Base-by-base conservation (phyloP, 2,329 filamentous ascomycete species). In the Teratosphaeria gauchensis region DNA sequence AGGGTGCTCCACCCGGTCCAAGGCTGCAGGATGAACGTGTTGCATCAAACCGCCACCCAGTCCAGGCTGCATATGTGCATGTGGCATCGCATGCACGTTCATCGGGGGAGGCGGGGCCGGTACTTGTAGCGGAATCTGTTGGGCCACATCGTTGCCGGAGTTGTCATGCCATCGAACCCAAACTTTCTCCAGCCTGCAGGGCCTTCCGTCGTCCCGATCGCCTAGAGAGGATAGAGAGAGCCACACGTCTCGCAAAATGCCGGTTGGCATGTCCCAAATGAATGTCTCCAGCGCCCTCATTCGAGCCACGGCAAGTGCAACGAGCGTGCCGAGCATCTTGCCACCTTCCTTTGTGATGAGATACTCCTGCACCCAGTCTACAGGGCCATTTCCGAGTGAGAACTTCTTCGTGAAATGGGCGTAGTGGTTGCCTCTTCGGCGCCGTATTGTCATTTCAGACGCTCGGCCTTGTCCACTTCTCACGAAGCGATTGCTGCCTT, bases 91-190 rank as follows among this genome's bases (percentile, higher is more conserved):
- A 59, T 65, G 59, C 16, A 68, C 28, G 38, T 65, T 63, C 54
- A 65, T 65, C 14, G 66, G 59, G 38, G 52, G 60, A 54, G 54
- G 54, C 35, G 55, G 54, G n/a, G 60, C 55, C n/a, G 73, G 71
- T 66, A 74, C 56, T 68, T 70, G 38, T 21, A 58, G 57, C n/a
- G 73, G 72, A 66, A 74, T 56, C 68, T 70, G 38, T 62, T 74
- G 72, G 65, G 72, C 63, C 64, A 75, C 65, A 59, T 78, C 76
- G 21, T 72, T 74, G 11, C 80, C 79, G 5, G 78, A 79, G 68
- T 90, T 92, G 71, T 92, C 86, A 72, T 94, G 89, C 86, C 88
- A 92, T 63, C 90, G 83, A 56, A 94, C 83, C 86, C 88, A 92
- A 21, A 94, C 79, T 59, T 84, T 83, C 58, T 89, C 85, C 53